Evolutionary conservation across 2,329 filamentous ascomycete species (phyloP), one percentile per base, ranked within the genome.

Genomic region (Penicillium sp.): DNA sequence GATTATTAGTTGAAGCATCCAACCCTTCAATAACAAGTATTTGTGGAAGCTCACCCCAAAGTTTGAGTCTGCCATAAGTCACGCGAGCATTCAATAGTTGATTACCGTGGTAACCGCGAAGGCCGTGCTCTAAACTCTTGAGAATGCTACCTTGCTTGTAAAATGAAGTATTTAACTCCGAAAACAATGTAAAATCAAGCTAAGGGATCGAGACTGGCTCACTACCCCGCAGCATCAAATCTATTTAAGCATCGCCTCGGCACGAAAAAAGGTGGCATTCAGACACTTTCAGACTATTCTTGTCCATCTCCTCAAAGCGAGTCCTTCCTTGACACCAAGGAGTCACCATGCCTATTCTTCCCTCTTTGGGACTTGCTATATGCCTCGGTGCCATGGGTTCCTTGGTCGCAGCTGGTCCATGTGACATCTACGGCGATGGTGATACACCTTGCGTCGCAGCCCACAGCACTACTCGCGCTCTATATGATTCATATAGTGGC

Each of bases 381-480:
- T 63, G 68, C 21, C 63, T 79, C 13, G 55, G 68, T 44, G 70
- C 68, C 51, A 64, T 68, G 3, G 57, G 65, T 51, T 69, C 75
- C 9, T 62, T 82, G 23, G 79, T 74, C 34, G 64, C 71, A 17
- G 81, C 82, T 33, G 83, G 76, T 10, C 84, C 84, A 7, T 87
- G 84, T 60, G 84, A 87, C 55, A 76, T 87, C 55, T 87, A 86
- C 69, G 64, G 76, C 1, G 74, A 76, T 0, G 84, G 82, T 1
- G 77, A 77, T 43, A 85, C 82, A 1, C 82, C 84, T 13, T 87
- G 84, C 59, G 71, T 87, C 9, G 84, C 84, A 0, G 84, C 84
- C 0, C 84, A 87, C 63, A 81, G 81, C 65, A 86, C 83, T n/a
- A 87, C 84, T 51, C 80, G 84, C 3, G 82, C 84, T 13, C 67